Evolutionary conservation across 352 stramenopile species (phyloP), one percentile per base, ranked within the genome.

Genomic region (Hyaloperonospora arabidopsidis): DNA sequence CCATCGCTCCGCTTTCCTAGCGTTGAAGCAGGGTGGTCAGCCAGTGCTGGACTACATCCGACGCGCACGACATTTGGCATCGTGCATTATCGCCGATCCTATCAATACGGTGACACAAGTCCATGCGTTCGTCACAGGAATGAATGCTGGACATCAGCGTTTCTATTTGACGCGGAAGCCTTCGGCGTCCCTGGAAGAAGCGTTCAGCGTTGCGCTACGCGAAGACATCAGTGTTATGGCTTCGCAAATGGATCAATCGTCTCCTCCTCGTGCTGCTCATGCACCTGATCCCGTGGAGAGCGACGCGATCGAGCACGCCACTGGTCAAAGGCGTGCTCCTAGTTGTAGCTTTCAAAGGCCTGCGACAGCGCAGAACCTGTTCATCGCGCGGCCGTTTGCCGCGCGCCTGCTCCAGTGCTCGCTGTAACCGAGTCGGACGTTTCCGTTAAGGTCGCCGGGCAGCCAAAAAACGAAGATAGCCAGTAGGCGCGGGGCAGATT

Each of bases 71-170:
- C 25, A 29, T 7, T 29, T 29, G 25, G 25, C 25, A 7, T 29
- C 25, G 25, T 29, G 25, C 25, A 29, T 29, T 29, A 7, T 29
- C 25, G 35, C 21, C 7, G 0, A 54, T 1, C 50, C 59, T 1
- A 17, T 68, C 1, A 52, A 68, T 46, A 59, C 46, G 60, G 23
- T 36, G 15, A 70, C 61, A 0, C 50, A 70, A 25, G 54, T 67
- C 34, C 29, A 57, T n/a, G 52, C 63, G 25, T 66, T 68, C 22
- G 25, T 68, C 0, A 45, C 47, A 2, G 43, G 49, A 1, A 61
- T 69, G 46, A 69, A 57, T 34, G 28, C 47, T 54, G 45, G 38
- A 0, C 53, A 57, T 18, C 45, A 63, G 34, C 57, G 49, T 19
- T 63, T 64, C 36, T 57, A 67, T 17, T n/a, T 60, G 28, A 59